These are phyloP conservation scores for Cucumis melo DNA, from an alignment of 306 rosid genomes.

Conservation along the genomic window DNA sequence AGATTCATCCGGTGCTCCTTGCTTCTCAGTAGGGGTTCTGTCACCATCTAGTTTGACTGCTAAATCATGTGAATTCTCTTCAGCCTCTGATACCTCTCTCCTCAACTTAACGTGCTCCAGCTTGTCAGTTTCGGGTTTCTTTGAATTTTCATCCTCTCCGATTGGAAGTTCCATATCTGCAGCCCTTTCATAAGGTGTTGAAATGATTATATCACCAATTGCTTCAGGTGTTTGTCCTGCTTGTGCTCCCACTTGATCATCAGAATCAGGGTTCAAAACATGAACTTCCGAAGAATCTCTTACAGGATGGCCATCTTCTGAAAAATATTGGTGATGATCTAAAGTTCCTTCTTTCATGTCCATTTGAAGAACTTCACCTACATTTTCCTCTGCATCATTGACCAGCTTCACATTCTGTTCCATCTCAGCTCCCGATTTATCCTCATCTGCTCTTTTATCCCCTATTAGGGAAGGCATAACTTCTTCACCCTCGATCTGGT, in stretches of 20 bases:
- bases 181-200: not conserved
- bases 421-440: not conserved
- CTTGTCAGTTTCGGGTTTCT: not conserved
- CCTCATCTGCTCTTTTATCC: not conserved
- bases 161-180: not conserved
- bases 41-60: not conserved
- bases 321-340: not conserved
- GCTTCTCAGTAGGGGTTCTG: not conserved
- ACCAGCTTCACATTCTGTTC: not conserved
- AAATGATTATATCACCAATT: not conserved
- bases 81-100: not conserved
- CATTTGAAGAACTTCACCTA: not conserved
- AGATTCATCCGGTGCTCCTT: not conserved
- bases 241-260: not conserved
- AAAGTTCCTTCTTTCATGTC: not conserved
- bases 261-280: not conserved
- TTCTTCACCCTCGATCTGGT: not conserved
- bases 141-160: not conserved
- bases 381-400: not conserved
- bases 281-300: not conserved
- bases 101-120: not conserved
- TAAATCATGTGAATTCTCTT: not conserved
- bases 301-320: not conserved
- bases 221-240: not conserved
- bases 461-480: not conserved